Evolutionary conservation across 805 yeast species (phyloP), one percentile per base, ranked within the genome.

Genomic region (Diddensiella santjacobensis): DNA sequence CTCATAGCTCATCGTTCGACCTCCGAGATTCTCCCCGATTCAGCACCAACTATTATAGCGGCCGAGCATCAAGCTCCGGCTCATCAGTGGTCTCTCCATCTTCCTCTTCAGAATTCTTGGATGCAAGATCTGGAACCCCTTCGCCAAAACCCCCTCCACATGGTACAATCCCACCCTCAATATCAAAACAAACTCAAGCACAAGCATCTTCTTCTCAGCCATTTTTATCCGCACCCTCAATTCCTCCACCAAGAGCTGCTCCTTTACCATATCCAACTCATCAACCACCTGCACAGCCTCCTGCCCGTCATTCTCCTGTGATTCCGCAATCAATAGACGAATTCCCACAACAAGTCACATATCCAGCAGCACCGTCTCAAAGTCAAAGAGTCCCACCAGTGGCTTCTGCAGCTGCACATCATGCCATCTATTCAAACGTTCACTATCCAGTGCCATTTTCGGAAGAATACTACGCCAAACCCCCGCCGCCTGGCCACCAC

Each of bases 401-500:
- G 31, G 31, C 31, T 8, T 26, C 31, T 8, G n/a, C n/a, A n/a
- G n/a, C n/a, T n/a, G n/a, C n/a, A n/a, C 31, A 26, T 26, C 31
- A 26, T 26, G 11, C 31, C 11, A 8, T 8, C 13, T 26, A 8
- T 13, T 26, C 31, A 8, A 26, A 26, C 13, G 31, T 26, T 26
- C 31, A 26, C 31, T 26, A 26, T 13, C 31, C 31, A 26, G 8
- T 13, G 31, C 31, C 31, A 8, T 26, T 26, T 13, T 26, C 31
- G 31, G 44, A 31, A 18, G 44, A 40, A 23, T 40, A 40, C n/a
- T 44, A 46, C 10, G 41, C 8, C 6, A 22, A 35, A 11, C 50
- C 39, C 6, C 49, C 33, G 41, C 5, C 13, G 8, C 30, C 20
- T 38, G 15, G 22, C 29, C 31, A 15, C 22, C 24, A 29, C n/a